Evolutionary conservation across 345 rosid genomes (phyloP).

Genomic region (Camelina sativa): DNA sequence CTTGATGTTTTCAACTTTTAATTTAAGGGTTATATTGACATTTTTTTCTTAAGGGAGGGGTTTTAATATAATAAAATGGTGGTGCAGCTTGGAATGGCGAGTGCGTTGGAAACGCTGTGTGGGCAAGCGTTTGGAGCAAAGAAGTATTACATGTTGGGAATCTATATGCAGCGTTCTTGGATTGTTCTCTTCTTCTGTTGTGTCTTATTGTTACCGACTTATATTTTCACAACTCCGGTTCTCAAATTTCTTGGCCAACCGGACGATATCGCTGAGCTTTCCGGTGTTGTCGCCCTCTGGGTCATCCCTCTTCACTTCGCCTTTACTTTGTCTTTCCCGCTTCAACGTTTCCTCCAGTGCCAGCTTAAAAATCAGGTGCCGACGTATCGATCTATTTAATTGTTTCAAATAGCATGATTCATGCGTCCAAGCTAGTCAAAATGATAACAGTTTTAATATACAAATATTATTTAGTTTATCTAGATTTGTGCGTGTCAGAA

Average conservation of each 20-base stretch:
- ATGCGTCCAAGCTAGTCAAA: background rate
- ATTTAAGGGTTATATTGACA: background rate
- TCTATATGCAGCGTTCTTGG: slow-evolving; percentile 78
- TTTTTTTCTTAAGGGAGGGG: background rate
- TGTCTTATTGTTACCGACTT: slow-evolving; percentile 53
- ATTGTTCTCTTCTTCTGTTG: slow-evolving; percentile 57
- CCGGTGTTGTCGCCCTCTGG: slow-evolving; percentile 55
- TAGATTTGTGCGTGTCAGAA: background rate
- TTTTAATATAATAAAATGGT: background rate
- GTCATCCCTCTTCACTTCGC: slow-evolving; percentile 68
- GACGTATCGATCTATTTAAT: background rate
- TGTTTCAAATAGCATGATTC: background rate
- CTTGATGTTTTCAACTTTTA: background rate
- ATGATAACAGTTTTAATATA: background rate
- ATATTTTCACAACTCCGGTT: slow-evolving; percentile 61
- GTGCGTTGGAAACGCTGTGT: slow-evolving; percentile 72
- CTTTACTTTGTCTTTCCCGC: slow-evolving; percentile 58
- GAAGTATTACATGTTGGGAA: slow-evolving; percentile 61
- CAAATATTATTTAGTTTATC: background rate
- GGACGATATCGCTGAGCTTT: slow-evolving; percentile 66
- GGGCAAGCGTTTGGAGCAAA: slow-evolving; percentile 84
- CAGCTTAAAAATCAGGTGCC: slow-evolving; percentile 54
- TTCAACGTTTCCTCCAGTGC: slow-evolving; percentile 70
- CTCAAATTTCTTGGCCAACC: slow-evolving; percentile 67
- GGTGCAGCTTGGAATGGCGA: slow-evolving; percentile 74